phyloP scores from a whole-genome alignment of 805 yeast species.

The Ogataea nonfermentans region DNA sequence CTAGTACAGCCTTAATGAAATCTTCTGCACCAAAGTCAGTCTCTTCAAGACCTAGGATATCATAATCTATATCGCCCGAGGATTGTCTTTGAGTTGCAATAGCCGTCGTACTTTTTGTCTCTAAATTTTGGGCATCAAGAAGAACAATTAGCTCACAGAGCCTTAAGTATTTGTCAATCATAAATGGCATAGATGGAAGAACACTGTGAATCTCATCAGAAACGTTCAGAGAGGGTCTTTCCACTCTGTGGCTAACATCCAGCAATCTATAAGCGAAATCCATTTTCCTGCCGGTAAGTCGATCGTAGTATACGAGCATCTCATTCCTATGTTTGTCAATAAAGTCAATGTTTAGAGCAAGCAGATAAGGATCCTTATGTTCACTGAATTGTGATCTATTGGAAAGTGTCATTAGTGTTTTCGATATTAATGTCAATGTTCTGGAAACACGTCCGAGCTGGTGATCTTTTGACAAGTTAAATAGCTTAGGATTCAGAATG shows the following conservation, averaged over 20 bases:
- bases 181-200: constrained; percentile 64
- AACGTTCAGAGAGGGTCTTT: constrained; percentile 56
- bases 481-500: constrained; percentile 82
- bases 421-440: constrained; percentile 78
- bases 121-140: constrained; percentile 30
- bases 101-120: constrained; percentile 18
- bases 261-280: constrained; percentile 58
- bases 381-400: constrained; percentile 71
- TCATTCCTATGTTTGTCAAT: constrained; percentile 56
- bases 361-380: constrained; percentile 80
- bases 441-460: constrained; percentile 72
- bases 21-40: constrained; percentile 61
- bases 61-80: constrained; percentile 31
- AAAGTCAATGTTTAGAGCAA: constrained; percentile 62
- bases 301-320: constrained; percentile 66
- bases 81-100: constrained; percentile 21
- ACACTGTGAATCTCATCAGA: constrained; percentile 53
- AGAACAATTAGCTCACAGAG: constrained; percentile 56
- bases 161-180: constrained; percentile 63
- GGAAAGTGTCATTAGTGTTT: constrained; percentile 73
- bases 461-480: constrained; percentile 66
- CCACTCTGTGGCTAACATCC: constrained; percentile 54
- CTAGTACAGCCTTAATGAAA: constrained; percentile 46
- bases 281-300: constrained; percentile 65
- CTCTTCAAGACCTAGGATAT: constrained; percentile 46